Base-by-base conservation (phyloP, 768 basidiomycete species). In the Xerocomellus amylosporus region DNA sequence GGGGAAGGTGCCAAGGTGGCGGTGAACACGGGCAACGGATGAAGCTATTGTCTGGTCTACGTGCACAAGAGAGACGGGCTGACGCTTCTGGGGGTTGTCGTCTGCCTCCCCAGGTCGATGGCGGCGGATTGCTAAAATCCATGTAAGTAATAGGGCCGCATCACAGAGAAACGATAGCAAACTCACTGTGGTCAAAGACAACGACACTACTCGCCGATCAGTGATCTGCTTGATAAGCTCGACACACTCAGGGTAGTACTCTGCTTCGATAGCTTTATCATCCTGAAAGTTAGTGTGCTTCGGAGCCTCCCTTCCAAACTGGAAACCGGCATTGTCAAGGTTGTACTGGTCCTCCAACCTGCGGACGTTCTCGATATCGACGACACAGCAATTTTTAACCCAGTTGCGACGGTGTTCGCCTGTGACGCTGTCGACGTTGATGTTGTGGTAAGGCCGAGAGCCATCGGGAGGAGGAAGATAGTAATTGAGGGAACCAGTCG, bases 1-100 rank as follows among this genome's bases (percentile, higher is more conserved):
- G 50, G 0, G 78, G 76, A 13, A 78, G 71, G 58, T 80, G 78
- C n/a, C n/a, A 24, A 24, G 24, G 24, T 24, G 24, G 34, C 71
- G 72, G 34, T 71, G 66, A 14, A 81, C 79, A 5, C 77, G 73
- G 8, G 72, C 73, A 20, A 67, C 60, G 30, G 77, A 72, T 7
- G 77, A 72, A 1, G 58, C 58, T 0, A 71, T 56, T 0, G 77
- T 81, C 56, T 80, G 78, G 65, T 80, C 80, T 28, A 76, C 74
- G 59, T 79, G 80, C 10, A 73, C 76, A 8, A 58, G 62, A 8
- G 72, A 20, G 31, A 76, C 75, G 5, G 77, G 79, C 61, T 77
- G 77, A 8, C 78, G 77, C 39, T 64, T 78, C 46, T 76, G 49
- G 1, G 77, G 72, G 24, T 65, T 53, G 54, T 75, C 73, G 14